Percentiles rank a stretch among this genome's conserved stretches.
phyloP scores from a whole-genome alignment of 2,329 filamentous ascomycete genomes.

The Dryadomyces quercus-mongolicae region DNA sequence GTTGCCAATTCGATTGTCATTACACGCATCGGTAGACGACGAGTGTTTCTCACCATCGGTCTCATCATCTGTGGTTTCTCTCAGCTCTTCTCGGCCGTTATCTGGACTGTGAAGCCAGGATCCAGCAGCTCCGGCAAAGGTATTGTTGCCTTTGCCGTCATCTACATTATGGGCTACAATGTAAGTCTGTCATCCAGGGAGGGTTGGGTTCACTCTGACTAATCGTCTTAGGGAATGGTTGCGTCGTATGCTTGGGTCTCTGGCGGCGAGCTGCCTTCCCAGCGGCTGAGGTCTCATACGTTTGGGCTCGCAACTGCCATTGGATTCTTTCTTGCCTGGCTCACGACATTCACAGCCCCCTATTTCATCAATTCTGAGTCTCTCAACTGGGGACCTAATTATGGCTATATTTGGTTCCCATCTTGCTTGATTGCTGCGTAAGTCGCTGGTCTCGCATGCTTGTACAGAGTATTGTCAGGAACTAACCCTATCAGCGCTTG shows the following conservation, averaged over 20 bases:
- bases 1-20: conserved; percentile 40
- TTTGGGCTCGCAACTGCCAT: conserved; percentile 42
- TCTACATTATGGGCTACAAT: conserved; percentile 44
- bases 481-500: conserved; percentile 13
- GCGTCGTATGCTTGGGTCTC: conserved; percentile 44
- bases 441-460: conserved; percentile 3
- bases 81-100: conserved; percentile 39
- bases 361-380: conserved; percentile 45
- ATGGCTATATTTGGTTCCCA: conserved; percentile 42
- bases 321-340: conserved; percentile 43
- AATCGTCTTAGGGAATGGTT: conserved; percentile 27
- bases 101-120: conserved; percentile 32
- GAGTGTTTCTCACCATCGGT: conserved; percentile 38
- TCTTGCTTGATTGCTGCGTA: conserved; percentile 20
- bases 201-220: neutral
- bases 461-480: neutral
- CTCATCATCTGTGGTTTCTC: conserved; percentile 38
- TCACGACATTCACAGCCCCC: conserved; percentile 44
- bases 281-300: conserved; percentile 42
- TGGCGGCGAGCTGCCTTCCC: conserved; percentile 44
- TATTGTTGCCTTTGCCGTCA: conserved; percentile 38
- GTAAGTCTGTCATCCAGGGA: conserved; percentile 8
- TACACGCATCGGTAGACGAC: conserved; percentile 38
- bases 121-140: conserved; percentile 27
- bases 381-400: conserved; percentile 45